Conservation (phyloP, 257 asterid species). For the Prunella vulgaris region DNA sequence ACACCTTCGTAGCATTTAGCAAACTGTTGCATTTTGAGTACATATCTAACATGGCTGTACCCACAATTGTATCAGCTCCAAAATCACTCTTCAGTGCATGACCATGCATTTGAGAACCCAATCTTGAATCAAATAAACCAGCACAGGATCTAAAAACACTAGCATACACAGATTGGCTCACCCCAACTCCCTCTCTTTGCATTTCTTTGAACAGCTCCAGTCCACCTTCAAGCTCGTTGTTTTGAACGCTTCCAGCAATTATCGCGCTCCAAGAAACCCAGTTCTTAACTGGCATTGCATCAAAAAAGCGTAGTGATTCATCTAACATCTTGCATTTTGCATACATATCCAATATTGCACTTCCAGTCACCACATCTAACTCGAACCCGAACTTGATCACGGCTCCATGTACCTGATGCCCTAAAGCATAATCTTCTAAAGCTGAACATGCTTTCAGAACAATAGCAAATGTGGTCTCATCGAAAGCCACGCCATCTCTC, state of each 20-base stretch:
- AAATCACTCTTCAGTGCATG: slow-evolving; percentile 67
- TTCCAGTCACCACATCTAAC: slow-evolving; percentile 65
- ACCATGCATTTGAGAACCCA: slow-evolving; percentile 74
- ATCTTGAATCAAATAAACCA: slow-evolving; percentile 38
- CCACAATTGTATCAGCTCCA: slow-evolving; percentile 63
- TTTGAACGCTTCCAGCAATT: slow-evolving; percentile 73
- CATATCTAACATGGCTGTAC: slow-evolving; percentile 84
- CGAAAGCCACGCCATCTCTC: slow-evolving; percentile 51
- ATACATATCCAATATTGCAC: slow-evolving; percentile 80
- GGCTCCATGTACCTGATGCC: slow-evolving; percentile 60
- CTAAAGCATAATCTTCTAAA: slow-evolving; percentile 41
- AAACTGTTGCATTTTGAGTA: slow-evolving; percentile 64
- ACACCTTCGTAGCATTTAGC: slow-evolving; percentile 53
- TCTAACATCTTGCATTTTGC: slow-evolving; percentile 71
- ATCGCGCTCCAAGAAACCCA: slow-evolving; percentile 90
- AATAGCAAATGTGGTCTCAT: slow-evolving; percentile 66
- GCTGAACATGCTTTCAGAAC: slow-evolving; percentile 58
- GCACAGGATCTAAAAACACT: slow-evolving; percentile 78
- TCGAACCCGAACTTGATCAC: slow-evolving; percentile 55
- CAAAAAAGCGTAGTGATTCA: slow-evolving; percentile 43
- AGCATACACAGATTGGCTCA: slow-evolving; percentile 80
- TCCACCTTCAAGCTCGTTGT: slow-evolving; percentile 45
- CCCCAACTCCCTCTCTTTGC: slow-evolving; percentile 67
- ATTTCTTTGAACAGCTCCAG: slow-evolving; percentile 57
- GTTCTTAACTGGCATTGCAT: slow-evolving; percentile 58